Conservation (phyloP, 805 yeast species). For the Pichia gijzeniarum region DNA sequence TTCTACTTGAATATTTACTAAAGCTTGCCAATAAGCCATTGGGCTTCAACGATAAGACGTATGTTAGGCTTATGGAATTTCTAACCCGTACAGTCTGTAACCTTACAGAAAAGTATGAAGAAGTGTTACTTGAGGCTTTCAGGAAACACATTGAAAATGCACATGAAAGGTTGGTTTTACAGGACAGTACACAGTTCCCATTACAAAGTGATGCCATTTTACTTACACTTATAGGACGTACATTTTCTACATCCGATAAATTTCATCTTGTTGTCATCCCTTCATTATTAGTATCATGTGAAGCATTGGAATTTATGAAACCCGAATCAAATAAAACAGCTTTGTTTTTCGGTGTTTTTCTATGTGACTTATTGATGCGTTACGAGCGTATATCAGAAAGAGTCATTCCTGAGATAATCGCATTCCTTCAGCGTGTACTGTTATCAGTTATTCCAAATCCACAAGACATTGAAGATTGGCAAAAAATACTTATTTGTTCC, state of each 20-base stretch:
- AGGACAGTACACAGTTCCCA: constrained; percentile 28
- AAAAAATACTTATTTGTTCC: constrained; percentile 19
- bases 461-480: constrained; percentile 16
- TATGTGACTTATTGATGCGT: constrained; percentile 57
- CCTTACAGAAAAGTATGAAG: constrained; percentile 60
- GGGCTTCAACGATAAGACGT: constrained; percentile 22
- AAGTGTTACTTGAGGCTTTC: constrained; percentile 53
- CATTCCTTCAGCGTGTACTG: constrained; percentile 49
- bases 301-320: constrained; percentile 49
- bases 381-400: constrained; percentile 82
- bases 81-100: constrained; percentile 44
- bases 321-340: constrained; percentile 23
- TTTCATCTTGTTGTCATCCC: constrained; percentile 91
- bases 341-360: constrained; percentile 52
- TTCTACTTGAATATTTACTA: constrained; percentile 58
- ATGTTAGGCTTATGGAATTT: constrained; percentile 29
- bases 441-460: constrained; percentile 37
- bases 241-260: constrained; percentile 93
- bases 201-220: constrained; percentile 54
- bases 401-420: constrained; percentile 69
- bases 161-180: constrained; percentile 41
- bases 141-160: constrained; percentile 51
- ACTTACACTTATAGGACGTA: constrained; percentile 62
- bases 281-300: constrained; percentile 63
- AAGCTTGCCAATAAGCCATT: constrained; percentile 33